A percentile compares a stretch with the other conserved stretches of the same genome.
phyloP scores from a whole-genome alignment of 2,329 filamentous ascomycete genomes.

The Leptographium wingfieldii region DNA sequence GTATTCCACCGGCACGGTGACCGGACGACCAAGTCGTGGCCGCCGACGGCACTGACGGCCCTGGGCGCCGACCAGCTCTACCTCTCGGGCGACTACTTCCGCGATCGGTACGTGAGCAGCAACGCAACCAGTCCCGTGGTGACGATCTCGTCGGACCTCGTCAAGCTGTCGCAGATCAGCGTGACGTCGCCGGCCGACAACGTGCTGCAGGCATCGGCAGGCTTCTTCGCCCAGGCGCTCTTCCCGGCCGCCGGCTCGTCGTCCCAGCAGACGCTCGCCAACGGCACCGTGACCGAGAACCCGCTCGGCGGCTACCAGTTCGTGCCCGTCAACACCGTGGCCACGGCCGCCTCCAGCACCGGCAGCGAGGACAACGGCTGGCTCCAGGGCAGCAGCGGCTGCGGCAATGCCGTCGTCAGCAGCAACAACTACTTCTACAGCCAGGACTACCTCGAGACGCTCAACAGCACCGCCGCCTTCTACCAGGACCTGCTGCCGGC shows the following conservation, averaged over 20 bases:
- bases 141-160: slow-evolving; percentile 52
- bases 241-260: slow-evolving; percentile 61
- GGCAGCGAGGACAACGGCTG: slow-evolving; percentile 44
- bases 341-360: slow-evolving; percentile 37
- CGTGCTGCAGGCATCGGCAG: slow-evolving; percentile 69
- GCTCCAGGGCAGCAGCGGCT: slow-evolving; percentile 46
- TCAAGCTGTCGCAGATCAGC: slow-evolving; percentile 56
- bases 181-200: slow-evolving; percentile 61
- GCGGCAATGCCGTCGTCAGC: slow-evolving; percentile 39
- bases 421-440: slow-evolving; percentile 42
- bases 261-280: slow-evolving; percentile 51
- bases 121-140: slow-evolving; percentile 47
- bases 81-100: slow-evolving; percentile 61
- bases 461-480: slow-evolving; percentile 45
- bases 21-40: slow-evolving; percentile 63
- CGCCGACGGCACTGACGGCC: slow-evolving; percentile 61
- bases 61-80: slow-evolving; percentile 69
- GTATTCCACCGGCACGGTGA: slow-evolving; percentile 88
- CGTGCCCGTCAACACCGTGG: slow-evolving; percentile 56
- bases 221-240: slow-evolving; percentile 70
- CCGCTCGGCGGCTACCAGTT: slow-evolving; percentile 76
- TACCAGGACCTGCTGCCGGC: slow-evolving; percentile 41
- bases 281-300: slow-evolving; percentile 51
- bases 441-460: slow-evolving; percentile 29
- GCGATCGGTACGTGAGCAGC: slow-evolving; percentile 57